A percentile compares a stretch with the other conserved stretches of the same genome.
Evolutionary conservation across 2,329 filamentous ascomycete genomes (phyloP).

Genomic region (Trichoderma atroviride): DNA sequence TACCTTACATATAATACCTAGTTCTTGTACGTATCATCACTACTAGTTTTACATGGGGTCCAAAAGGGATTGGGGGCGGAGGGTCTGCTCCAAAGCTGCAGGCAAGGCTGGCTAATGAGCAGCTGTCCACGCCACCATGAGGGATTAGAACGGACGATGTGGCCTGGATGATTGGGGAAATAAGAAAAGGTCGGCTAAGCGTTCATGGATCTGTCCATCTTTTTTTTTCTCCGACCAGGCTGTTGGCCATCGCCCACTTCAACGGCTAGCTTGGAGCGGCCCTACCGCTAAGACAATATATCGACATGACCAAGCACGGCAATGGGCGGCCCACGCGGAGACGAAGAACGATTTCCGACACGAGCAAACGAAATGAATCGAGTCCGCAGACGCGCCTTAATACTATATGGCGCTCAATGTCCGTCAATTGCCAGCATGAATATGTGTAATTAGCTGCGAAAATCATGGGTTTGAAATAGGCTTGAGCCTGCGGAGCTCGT

Average conservation of each 20-base stretch:
- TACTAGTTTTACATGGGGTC: conserved; percentile 1
- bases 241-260: conserved; percentile 2
- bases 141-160: not conserved
- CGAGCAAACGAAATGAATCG: conserved; percentile 18
- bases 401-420: not conserved
- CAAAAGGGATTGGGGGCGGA: conserved; percentile 8
- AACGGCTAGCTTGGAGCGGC: not conserved
- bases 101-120: not conserved
- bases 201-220: not conserved
- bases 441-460: not conserved
- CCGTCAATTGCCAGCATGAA: conserved; percentile 8
- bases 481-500: not conserved
- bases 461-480: not conserved
- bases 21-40: not conserved
- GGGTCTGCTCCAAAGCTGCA: not conserved
- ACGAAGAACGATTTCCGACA: not conserved
- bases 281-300: not conserved
- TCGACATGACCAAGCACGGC: not conserved
- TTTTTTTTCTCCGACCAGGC: conserved; percentile 7
- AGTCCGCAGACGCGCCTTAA: not conserved
- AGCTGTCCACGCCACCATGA: conserved; percentile 9
- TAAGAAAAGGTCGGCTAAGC: not conserved
- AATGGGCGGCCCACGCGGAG: conserved; percentile 6
- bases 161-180: conserved; percentile 6
- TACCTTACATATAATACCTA: not conserved